Evolutionary conservation across 2,329 filamentous ascomycete species (phyloP).

Genomic region (Alternaria sp.): DNA sequence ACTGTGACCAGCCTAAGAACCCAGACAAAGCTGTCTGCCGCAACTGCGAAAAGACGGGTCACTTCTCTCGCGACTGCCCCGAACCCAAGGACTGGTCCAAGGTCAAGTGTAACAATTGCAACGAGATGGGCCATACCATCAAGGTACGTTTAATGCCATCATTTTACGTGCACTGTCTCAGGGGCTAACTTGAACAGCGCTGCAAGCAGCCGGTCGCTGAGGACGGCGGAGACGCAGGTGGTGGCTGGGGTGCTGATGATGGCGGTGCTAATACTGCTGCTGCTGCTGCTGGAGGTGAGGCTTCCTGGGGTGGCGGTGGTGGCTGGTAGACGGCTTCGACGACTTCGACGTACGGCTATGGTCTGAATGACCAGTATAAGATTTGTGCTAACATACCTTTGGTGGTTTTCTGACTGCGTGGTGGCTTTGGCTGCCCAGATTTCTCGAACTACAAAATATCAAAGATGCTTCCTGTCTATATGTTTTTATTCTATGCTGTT

Average conservation of each 20-base stretch:
- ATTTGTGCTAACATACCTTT: background rate
- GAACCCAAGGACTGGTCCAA: conserved; percentile 63
- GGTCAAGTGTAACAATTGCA: conserved; percentile 60
- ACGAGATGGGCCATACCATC: conserved; percentile 49
- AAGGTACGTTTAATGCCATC: conserved; percentile 30
- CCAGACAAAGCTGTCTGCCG: conserved; percentile 58
- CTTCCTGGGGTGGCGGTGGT: conserved; percentile 26
- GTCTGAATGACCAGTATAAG: background rate
- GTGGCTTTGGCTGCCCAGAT: conserved; percentile 2
- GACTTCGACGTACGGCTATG: background rate
- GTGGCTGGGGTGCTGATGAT: conserved; percentile 24
- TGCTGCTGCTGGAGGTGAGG: conserved; percentile 26
- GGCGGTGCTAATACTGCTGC: conserved; percentile 13
- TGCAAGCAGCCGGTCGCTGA: conserved; percentile 44
- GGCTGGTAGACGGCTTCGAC: conserved; percentile 22
- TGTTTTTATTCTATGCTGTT: background rate
- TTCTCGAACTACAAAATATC: conserved; percentile 1
- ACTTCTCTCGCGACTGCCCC: conserved; percentile 65
- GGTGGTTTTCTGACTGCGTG: background rate
- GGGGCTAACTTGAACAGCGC: conserved; percentile 35
- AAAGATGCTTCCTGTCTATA: background rate
- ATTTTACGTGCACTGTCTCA: background rate
- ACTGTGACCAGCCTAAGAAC: conserved; percentile 50
- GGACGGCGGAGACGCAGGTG: conserved; percentile 25
- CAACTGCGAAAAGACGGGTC: conserved; percentile 72